These are phyloP conservation scores for Edaphochlamys debaryana DNA, from an alignment of 139 green algal species.

Conservation along the genomic window DNA sequence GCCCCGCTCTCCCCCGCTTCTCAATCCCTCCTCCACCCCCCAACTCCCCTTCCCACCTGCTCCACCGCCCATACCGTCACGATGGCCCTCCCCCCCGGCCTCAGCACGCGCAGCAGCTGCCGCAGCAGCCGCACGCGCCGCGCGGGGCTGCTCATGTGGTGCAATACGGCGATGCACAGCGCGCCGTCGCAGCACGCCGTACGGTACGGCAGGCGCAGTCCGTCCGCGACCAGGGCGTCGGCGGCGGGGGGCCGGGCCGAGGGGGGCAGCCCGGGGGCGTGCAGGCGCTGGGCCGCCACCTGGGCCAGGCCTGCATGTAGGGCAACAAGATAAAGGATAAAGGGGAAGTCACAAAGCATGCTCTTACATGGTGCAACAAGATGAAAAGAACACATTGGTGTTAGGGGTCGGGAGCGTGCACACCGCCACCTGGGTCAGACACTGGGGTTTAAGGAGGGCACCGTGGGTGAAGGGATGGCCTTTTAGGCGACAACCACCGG, in stretches of 20 bases:
- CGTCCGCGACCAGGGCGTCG: constrained; percentile 91
- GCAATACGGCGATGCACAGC: constrained; percentile 97
- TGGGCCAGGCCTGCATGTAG: constrained; percentile 53
- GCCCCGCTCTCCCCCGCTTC: no score
- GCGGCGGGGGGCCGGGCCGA: constrained; percentile 18
- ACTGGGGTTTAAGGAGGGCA: no score
- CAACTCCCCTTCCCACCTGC: constrained; percentile 36
- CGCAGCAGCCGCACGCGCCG: constrained; percentile 75
- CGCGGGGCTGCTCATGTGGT: constrained; percentile 86
- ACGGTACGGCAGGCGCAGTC: constrained; percentile 81
- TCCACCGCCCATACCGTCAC: constrained; percentile 92
- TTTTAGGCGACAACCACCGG: no score
- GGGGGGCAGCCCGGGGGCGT: constrained; percentile 20
- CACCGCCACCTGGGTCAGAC: no score
- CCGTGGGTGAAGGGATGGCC: no score
- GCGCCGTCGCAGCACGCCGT: constrained; percentile 80
- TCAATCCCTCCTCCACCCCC: no score
- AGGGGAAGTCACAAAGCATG: no score
- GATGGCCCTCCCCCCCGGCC: constrained; percentile 64
- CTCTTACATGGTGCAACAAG: no score
- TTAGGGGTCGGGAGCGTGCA: no score
- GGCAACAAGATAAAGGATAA: no score
- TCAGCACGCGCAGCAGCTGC: constrained; percentile 83
- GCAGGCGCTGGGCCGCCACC: constrained; percentile 61
- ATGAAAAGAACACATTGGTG: neutral